Percentiles rank a stretch among this genome's conserved stretches.
These are phyloP conservation scores for Brassica balearica DNA, from an alignment of 441 rosid genomes.

Conservation along the genomic window DNA sequence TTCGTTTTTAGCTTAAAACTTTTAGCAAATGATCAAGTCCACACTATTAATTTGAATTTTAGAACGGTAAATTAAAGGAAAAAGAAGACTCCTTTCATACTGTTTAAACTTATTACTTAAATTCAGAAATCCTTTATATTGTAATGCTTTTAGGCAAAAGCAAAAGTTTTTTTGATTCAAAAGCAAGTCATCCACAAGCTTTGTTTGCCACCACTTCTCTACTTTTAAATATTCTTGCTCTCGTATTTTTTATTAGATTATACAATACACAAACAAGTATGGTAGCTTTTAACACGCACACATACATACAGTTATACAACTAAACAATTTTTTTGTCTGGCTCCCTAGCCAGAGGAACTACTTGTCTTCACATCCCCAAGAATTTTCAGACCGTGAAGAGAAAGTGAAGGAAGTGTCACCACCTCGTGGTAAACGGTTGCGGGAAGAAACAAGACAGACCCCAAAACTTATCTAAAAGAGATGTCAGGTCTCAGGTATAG, in stretches of 20 bases:
- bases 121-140: neutral
- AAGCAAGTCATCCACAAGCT: neutral
- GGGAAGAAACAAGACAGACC: conserved; percentile 76
- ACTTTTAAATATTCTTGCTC: neutral
- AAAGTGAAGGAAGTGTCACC: no score
- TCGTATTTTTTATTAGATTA: neutral
- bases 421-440: conserved; percentile 7
- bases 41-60: no score
- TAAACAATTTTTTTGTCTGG: conserved; percentile 39
- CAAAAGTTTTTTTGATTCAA: neutral
- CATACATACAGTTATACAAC: neutral
- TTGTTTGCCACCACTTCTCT: neutral
- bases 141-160: neutral
- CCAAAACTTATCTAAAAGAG: conserved; percentile 67
- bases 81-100: no score
- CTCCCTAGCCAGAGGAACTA: conserved; percentile 26
- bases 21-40: neutral
- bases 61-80: no score
- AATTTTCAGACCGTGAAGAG: conserved; percentile 44
- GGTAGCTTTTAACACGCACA: neutral
- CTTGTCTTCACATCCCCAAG: conserved; percentile 25
- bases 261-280: neutral
- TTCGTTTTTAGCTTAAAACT: neutral
- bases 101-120: no score
- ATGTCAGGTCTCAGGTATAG: conserved; percentile 54